These are phyloP conservation scores for Hypoxylon sp. DNA, from an alignment of 2,329 filamentous ascomycete species.

Conservation along the genomic window DNA sequence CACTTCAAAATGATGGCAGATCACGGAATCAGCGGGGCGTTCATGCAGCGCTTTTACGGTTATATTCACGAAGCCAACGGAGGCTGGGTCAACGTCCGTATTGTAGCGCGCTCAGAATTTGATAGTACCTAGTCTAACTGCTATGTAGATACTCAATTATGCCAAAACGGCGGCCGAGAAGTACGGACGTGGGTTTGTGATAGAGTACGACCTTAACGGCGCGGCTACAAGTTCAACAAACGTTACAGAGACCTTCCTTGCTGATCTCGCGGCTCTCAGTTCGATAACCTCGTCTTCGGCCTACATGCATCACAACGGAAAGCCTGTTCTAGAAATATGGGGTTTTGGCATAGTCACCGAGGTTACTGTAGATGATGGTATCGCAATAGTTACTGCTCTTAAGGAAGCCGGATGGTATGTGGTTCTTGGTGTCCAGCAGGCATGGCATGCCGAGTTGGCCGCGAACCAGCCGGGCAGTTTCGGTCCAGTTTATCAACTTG, in stretches of 20 bases:
- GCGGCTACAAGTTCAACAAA: slow-evolving; percentile 43
- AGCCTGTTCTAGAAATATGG: slow-evolving; percentile 50
- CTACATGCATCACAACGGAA: slow-evolving; percentile 50
- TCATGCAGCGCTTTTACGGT: slow-evolving; percentile 48
- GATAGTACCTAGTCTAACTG: slow-evolving; percentile 14
- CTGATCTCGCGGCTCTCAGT: slow-evolving; percentile 44
- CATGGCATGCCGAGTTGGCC: slow-evolving; percentile 50
- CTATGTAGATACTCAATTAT: slow-evolving; percentile 42
- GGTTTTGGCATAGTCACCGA: slow-evolving; percentile 47
- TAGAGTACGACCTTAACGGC: slow-evolving; percentile 49
- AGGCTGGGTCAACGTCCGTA: slow-evolving; percentile 46
- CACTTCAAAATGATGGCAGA: slow-evolving; percentile 49
- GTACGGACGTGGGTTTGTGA: slow-evolving; percentile 49
- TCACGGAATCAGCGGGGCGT: slow-evolving; percentile 48
- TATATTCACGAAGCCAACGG: slow-evolving; percentile 48
- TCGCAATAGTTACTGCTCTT: slow-evolving; percentile 47
- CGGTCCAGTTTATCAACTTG: slow-evolving; percentile 47
- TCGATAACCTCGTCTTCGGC: slow-evolving; percentile 46
- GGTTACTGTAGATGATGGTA: slow-evolving; percentile 46
- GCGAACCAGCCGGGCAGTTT: slow-evolving; percentile 44
- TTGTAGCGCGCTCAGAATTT: background rate
- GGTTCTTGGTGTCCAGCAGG: slow-evolving; percentile 50
- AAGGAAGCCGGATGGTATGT: slow-evolving; percentile 49
- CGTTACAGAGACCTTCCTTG: slow-evolving; percentile 45
- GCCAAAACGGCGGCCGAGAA: slow-evolving; percentile 47